A percentile compares a stretch with the other conserved stretches of the same genome.
Conservation (phyloP, 1,139 yeast species). For the Hyphopichia fennica region DNA sequence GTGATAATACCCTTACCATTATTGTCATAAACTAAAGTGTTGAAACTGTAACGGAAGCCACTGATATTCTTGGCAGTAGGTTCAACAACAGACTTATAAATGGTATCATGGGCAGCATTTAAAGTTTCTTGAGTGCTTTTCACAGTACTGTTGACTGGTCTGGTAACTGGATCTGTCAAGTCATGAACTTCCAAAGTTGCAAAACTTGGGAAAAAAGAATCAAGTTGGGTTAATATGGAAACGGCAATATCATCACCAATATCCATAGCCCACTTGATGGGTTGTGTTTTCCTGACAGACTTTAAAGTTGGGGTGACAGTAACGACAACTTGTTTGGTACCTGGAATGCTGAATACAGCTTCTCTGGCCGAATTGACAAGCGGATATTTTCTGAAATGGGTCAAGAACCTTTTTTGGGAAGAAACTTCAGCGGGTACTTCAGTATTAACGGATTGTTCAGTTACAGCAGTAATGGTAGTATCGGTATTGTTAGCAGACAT, state of each 20-base stretch:
- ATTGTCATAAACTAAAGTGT: conserved; percentile 46
- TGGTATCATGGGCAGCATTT: conserved; percentile 20
- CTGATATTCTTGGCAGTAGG: conserved; percentile 45
- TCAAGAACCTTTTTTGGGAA: conserved; percentile 13
- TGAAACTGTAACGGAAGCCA: conserved; percentile 40
- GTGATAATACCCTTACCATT: conserved; percentile 63
- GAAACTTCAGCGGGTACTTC: conserved; percentile 1
- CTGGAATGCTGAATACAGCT: conserved; percentile 20
- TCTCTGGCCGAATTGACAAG: conserved; percentile 19
- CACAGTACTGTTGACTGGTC: conserved; percentile 39
- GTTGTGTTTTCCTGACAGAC: conserved; percentile 22
- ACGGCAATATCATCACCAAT: conserved; percentile 33
- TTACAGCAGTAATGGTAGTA: conserved; percentile 1
- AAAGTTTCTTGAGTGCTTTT: conserved; percentile 31
- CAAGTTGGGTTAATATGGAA: conserved; percentile 33
- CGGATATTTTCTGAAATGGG: conserved; percentile 27
- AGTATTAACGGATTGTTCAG: neutral
- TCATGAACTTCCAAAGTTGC: conserved; percentile 40
- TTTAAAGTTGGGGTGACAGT: conserved; percentile 16
- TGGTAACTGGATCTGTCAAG: conserved; percentile 41
- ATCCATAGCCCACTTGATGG: conserved; percentile 24
- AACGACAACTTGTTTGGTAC: conserved; percentile 12
- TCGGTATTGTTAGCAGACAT: conserved; percentile 6
- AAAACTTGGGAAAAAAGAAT: conserved; percentile 32
- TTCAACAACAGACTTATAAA: conserved; percentile 26